phyloP scores from a whole-genome alignment of 2,329 filamentous ascomycete species.

The Penicillium glabrum region DNA sequence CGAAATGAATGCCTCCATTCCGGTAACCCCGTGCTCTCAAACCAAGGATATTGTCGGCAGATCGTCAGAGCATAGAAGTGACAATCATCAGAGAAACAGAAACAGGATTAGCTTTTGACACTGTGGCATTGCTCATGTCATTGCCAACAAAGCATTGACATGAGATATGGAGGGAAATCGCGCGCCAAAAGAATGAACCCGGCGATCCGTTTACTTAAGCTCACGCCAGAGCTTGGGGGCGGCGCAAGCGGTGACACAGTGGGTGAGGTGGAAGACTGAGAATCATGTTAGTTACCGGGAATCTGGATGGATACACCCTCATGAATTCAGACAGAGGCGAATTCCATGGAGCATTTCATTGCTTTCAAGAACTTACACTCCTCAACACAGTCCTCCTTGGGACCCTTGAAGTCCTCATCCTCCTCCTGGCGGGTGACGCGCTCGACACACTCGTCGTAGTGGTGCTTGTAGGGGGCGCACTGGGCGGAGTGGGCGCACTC shows the following conservation, averaged over 20 bases:
- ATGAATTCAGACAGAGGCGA: background rate
- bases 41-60: slow-evolving; percentile 23
- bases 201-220: slow-evolving; percentile 70
- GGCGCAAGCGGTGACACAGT: slow-evolving; percentile 90
- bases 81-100: slow-evolving; percentile 20
- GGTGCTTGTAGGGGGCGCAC: slow-evolving; percentile 89
- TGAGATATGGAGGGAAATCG: slow-evolving; percentile 8
- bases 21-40: slow-evolving; percentile 18
- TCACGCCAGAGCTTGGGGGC: slow-evolving; percentile 92
- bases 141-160: slow-evolving; percentile 3
- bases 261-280: slow-evolving; percentile 96
- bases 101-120: slow-evolving; percentile 10
- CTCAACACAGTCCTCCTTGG: slow-evolving; percentile 95
- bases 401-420: slow-evolving; percentile 67
- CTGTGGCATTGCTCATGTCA: background rate
- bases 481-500: slow-evolving; percentile 86
- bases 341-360: background rate
- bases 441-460: slow-evolving; percentile 97
- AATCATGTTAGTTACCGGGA: slow-evolving; percentile 8
- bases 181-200: slow-evolving; percentile 11
- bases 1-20: slow-evolving; percentile 9
- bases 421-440: slow-evolving; percentile 73
- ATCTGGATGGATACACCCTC: background rate
- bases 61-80: slow-evolving; percentile 9
- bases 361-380: slow-evolving; percentile 76